phyloP scores from a whole-genome alignment of 2,329 filamentous ascomycete genomes.

The Colletotrichum sidae region DNA sequence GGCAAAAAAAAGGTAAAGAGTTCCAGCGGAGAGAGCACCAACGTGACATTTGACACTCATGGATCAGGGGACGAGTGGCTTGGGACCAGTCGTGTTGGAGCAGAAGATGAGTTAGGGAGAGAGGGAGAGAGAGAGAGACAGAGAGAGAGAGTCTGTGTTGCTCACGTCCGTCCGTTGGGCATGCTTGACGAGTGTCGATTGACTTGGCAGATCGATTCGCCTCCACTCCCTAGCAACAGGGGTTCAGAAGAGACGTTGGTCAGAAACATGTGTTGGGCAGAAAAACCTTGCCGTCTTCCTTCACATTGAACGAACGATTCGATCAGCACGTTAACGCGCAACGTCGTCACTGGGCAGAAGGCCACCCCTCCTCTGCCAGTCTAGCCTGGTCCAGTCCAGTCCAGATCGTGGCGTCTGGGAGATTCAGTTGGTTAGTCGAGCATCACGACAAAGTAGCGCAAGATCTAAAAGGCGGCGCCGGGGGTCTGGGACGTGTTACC shows the following conservation, averaged over 20 bases:
- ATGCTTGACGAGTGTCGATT: constrained; percentile 17
- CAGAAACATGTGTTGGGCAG: constrained; percentile 4
- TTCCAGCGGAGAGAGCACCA: neutral
- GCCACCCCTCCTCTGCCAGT: neutral
- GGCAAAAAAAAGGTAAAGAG: constrained; percentile 11
- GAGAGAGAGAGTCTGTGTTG: neutral
- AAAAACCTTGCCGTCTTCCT: neutral
- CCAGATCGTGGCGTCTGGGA: constrained; percentile 8
- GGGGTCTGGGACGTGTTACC: constrained; percentile 22
- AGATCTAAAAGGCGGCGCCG: constrained; percentile 30
- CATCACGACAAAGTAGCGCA: constrained; percentile 12
- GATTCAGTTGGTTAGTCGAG: constrained; percentile 2
- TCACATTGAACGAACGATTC: constrained; percentile 19
- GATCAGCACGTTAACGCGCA: constrained; percentile 1
- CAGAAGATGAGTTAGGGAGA: too few relatives aligned
- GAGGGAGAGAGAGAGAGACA: neutral
- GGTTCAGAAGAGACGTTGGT: constrained; percentile 2
- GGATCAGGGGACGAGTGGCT: constrained; percentile 18
- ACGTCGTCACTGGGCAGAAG: constrained; percentile 11
- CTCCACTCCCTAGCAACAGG: neutral
- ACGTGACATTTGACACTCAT: constrained; percentile 27
- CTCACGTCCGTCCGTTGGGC: neutral
- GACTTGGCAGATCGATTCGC: neutral
- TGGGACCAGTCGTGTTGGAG: neutral
- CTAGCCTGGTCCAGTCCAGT: constrained; percentile 1